Evolutionary conservation across 306 rosid species (phyloP).

Genomic region (Astragalus glycyphyllos): DNA sequence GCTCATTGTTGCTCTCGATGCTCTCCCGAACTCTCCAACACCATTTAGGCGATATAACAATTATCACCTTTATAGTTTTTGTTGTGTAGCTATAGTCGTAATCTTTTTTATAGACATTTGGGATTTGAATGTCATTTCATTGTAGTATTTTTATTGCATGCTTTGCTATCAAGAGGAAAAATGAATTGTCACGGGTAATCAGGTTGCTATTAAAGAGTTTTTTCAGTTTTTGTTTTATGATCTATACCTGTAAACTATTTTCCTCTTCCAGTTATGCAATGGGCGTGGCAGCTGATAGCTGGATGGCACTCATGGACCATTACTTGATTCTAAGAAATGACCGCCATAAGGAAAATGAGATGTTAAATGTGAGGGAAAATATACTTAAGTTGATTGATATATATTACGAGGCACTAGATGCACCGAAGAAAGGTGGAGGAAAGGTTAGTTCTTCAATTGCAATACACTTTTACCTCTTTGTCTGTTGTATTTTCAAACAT

Average conservation of each 20-base stretch:
- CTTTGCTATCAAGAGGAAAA: neutral
- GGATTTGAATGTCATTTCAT: constrained; percentile 22
- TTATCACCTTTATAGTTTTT: neutral
- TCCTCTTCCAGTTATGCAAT: constrained; percentile 51
- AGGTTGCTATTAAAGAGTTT: neutral
- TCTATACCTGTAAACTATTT: constrained; percentile 10
- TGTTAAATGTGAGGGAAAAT: constrained; percentile 44
- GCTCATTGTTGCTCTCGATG: no score
- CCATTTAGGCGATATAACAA: neutral
- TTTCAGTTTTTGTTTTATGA: neutral
- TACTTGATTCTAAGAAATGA: constrained; percentile 50
- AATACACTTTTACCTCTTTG: neutral
- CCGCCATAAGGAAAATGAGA: constrained; percentile 44
- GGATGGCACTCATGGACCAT: constrained; percentile 77
- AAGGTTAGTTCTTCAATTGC: constrained; percentile 61
- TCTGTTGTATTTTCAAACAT: neutral
- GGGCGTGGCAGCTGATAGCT: constrained; percentile 68
- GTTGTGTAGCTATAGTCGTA: neutral
- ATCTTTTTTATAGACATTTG: neutral
- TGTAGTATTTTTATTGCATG: neutral
- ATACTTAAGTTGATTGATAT: constrained; percentile 61
- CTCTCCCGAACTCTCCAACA: no score
- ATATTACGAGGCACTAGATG: constrained; percentile 78
- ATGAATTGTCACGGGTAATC: neutral
- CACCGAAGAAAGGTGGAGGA: constrained; percentile 67